Base-by-base conservation (phyloP, 2,329 filamentous ascomycete species). In the Epichloe aotearoae region DNA sequence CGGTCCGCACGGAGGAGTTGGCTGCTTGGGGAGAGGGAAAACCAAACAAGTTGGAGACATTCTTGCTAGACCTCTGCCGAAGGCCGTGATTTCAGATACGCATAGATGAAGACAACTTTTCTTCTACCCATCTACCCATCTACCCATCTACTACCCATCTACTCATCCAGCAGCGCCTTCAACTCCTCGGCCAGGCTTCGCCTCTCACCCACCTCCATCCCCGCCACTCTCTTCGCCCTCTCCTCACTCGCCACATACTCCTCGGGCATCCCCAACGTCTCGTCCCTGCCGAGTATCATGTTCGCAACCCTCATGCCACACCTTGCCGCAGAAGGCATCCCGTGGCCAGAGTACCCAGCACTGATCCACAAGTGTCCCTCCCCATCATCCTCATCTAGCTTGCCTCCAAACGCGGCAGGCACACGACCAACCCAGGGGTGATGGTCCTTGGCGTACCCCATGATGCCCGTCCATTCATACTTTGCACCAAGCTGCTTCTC, bases 381-480 rank as follows among this genome's bases (percentile, higher is more conserved):
- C 0, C 82, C 81, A 3, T 72, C 52, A 8, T 57, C 54, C 12
- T 53, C 61, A 62, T 10, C 49, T 3, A 42, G 64, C 17, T 65
- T 69, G n/a, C 74, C 79, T 5, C 75, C 66, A 23, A 75, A 56
- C 5, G 62, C 59, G 37, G 66, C 66, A 0, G 82, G 80, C n/a
- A 89, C 76, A 10, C 68, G 65, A 0, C 86, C 86, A 2, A 90
- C 82, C 81, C 82, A 89, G 0, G 86, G 84, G 47, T 75, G 64
- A 0, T 74, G 69, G 62, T 90, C 86, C 6, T 80, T 69, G 33
- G 78, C 81, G 64, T 80, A 89, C 0, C 83, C 86, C 86, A 89
- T 90, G 57, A 89, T 84, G 0, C 86, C 86, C 2, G 83, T 86
- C 86, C 86, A 91, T 61, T 86, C 80, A 61, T 76, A 79, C 33